Percentiles rank a stretch among this genome's conserved stretches.
Conservation (phyloP, 352 stramenopile species). For the Phytopythium mirpurense region DNA sequence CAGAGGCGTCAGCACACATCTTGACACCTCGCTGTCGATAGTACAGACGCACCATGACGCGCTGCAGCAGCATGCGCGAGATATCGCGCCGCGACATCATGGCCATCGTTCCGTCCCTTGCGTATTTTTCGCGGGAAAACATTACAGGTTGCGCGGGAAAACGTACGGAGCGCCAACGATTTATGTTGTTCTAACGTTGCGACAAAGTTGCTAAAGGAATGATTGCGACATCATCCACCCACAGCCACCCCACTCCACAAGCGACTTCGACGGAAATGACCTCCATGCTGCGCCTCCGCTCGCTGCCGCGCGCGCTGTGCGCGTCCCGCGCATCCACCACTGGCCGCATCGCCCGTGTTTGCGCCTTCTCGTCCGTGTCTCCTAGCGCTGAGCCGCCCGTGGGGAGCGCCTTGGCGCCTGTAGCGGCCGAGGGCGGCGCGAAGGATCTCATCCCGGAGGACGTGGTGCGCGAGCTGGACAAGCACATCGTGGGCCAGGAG, state of each 20-base stretch:
- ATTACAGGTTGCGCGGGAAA: conserved; percentile 1
- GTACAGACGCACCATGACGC: conserved; percentile 48
- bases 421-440: neutral
- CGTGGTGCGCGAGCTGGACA: conserved; percentile 92
- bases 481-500: conserved; percentile 95
- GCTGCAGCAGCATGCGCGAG: conserved; percentile 72
- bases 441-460: conserved; percentile 82
- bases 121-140: conserved; percentile 1
- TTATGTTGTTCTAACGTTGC: conserved; percentile 3
- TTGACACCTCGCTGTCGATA: too few species aligned
- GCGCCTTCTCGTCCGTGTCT: neutral
- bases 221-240: neutral
- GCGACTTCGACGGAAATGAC: too few species aligned
- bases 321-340: neutral
- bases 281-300: conserved; percentile 2
- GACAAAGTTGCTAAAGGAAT: neutral
- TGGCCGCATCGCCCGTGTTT: neutral
- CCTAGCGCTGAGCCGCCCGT: neutral
- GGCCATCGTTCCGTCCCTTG: neutral
- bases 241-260: too few species aligned
- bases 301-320: neutral
- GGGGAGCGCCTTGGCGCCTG: neutral
- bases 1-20: too few species aligned
- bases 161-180: neutral
- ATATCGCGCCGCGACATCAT: conserved; percentile 53